A percentile compares a stretch with the other conserved stretches of the same genome.
phyloP scores from a whole-genome alignment of 2,329 filamentous ascomycete genomes.

The Colletotrichum sansevieriae region DNA sequence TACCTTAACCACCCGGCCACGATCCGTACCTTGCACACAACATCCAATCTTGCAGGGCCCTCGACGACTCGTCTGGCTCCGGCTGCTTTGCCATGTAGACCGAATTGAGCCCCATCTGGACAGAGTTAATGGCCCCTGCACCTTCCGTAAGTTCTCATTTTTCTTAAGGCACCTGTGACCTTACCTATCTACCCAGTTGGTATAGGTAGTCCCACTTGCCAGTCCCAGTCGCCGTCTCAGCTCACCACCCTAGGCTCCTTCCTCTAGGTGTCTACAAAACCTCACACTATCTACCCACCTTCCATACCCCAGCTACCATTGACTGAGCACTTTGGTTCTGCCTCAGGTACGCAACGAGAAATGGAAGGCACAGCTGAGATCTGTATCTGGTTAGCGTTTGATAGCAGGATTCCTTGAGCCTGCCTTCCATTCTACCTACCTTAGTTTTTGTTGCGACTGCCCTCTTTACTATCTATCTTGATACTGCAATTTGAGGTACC shows the following conservation, averaged over 20 bases:
- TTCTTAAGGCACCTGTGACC: background rate
- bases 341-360: background rate
- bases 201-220: too few species aligned
- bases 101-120: slow-evolving; percentile 19
- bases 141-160: slow-evolving; percentile 4
- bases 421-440: too few species aligned
- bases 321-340: background rate
- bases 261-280: background rate
- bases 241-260: slow-evolving; percentile 21
- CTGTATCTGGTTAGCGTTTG: too few species aligned
- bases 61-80: background rate
- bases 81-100: slow-evolving; percentile 6
- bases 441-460: too few species aligned
- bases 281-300: slow-evolving; percentile 2
- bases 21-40: slow-evolving; percentile 33
- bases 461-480: too few species aligned
- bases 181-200: too few species aligned
- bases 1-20: background rate
- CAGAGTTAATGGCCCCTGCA: slow-evolving; percentile 21
- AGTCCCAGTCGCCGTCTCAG: slow-evolving; percentile 36
- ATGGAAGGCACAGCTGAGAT: too few species aligned
- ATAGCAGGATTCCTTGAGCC: too few species aligned
- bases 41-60: slow-evolving; percentile 10
- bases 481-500: too few species aligned
- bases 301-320: background rate